phyloP scores from a whole-genome alignment of 148 eudicot genomes.

The Spergularia marina region DNA sequence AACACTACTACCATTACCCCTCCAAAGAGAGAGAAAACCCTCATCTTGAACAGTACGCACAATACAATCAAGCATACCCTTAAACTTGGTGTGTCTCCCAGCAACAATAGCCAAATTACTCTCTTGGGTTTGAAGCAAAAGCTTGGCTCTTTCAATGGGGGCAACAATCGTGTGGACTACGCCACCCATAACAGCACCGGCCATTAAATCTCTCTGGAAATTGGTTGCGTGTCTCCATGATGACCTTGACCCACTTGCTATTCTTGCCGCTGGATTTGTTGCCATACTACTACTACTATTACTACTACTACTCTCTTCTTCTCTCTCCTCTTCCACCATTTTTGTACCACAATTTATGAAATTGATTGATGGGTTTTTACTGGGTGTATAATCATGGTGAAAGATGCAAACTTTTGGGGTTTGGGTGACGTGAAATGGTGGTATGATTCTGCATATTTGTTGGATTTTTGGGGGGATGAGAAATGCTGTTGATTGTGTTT shows the following conservation, averaged over 20 bases:
- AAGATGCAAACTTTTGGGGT: background rate
- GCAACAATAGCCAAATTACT: slow-evolving; percentile 69
- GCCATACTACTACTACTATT: background rate
- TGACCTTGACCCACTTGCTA: slow-evolving; percentile 27
- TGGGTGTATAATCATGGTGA: background rate
- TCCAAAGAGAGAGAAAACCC: slow-evolving; percentile 79
- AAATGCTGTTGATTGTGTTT: too few species aligned
- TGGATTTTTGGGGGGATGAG: too few species aligned
- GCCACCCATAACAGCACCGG: slow-evolving; percentile 91
- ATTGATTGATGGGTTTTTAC: background rate
- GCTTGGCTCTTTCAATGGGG: slow-evolving; percentile 89
- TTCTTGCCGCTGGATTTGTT: slow-evolving; percentile 22
- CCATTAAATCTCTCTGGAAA: slow-evolving; percentile 81
- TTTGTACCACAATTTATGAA: background rate
- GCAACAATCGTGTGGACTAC: slow-evolving; percentile 94
- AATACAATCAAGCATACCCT: slow-evolving; percentile 88
- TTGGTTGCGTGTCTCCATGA: slow-evolving; percentile 35
- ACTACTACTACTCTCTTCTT: slow-evolving; percentile 10
- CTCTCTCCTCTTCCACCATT: slow-evolving; percentile 23
- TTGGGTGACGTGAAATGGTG: background rate
- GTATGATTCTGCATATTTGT: too few species aligned
- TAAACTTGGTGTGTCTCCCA: slow-evolving; percentile 66
- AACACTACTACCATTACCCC: slow-evolving; percentile 94
- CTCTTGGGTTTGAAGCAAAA: slow-evolving; percentile 86
- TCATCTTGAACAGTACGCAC: slow-evolving; percentile 61